Evolutionary conservation across 2,329 filamentous ascomycete genomes (phyloP), one percentile per base, ranked within the genome.

Genomic region (Ophiostoma sp.): DNA sequence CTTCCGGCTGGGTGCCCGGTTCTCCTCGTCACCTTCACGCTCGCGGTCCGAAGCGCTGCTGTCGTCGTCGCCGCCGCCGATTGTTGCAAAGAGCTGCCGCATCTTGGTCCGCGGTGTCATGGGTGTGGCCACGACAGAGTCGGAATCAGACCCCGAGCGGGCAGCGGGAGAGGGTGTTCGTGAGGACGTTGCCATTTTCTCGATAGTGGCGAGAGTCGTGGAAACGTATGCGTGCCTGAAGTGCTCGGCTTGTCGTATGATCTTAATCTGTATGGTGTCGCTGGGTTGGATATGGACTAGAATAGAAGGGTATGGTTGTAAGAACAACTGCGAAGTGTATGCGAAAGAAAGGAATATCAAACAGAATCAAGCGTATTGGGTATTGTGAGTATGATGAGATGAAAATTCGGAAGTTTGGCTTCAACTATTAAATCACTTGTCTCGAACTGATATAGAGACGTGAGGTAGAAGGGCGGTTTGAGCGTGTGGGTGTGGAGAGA

Each of bases 61-160:
- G 38, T 66, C 60, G 47, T 40, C 62, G 67, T 64, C 62, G 67
- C 60, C 66, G n/a, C 58, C 58, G 58, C 38, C 58, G n/a, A 63
- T 67, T 60, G 66, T 70, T 27, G 70, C 69, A 64, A 74, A 73
- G 11, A 87, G 76, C 27, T 84, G 83, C 72, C 78, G 80, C 65
- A 87, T 79, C 72, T 86, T 88, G 27, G 85, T 82, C 55, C 77
- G 79, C 5, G 85, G 85, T 11, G 85, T 82, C 66, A 84, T 74
- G 65, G 83, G 79, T 60, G 78, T 80, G 68, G 80, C 77, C 63
- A 81, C 78, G 55, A 77, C 77, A 64, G 78, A 80, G 70, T 76
- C 78, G 72, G 71, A 67, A 62, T 76, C 79, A 40, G 76, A 75
- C 55, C 81, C 81, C 60, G 84, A 82, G n/a, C 80, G 76, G 67